These are phyloP conservation scores for Solanum tarapatanum DNA, from an alignment of 257 asterid genomes.

Conservation along the genomic window DNA sequence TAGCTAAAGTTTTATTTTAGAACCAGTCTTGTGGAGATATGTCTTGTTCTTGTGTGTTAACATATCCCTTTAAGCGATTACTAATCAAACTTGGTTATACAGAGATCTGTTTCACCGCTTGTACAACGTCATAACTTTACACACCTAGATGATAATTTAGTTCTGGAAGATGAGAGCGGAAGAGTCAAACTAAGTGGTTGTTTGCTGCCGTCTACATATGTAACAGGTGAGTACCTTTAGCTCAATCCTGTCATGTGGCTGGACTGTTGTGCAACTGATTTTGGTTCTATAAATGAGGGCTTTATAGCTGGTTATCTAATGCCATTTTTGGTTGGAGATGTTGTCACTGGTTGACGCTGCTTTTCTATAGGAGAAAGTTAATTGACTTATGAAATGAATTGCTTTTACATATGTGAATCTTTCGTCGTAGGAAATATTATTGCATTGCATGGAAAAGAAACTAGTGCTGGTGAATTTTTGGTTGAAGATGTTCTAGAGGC, in stretches of 20 bases:
- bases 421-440: conserved; percentile 51
- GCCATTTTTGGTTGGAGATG: neutral
- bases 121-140: conserved; percentile 60
- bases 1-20: neutral
- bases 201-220: conserved; percentile 57
- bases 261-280: neutral
- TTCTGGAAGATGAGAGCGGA: conserved; percentile 95
- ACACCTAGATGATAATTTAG: conserved; percentile 65
- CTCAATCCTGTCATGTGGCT: neutral
- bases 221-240: conserved; percentile 52
- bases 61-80: neutral
- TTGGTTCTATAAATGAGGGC: neutral
- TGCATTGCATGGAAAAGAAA: conserved; percentile 84
- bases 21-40: neutral
- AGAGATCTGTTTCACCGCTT: conserved; percentile 72
- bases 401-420: conserved; percentile 2
- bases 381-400: neutral
- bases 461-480: conserved; percentile 71
- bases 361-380: neutral
- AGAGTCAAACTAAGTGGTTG: conserved; percentile 75
- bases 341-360: neutral
- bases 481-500: conserved; percentile 83
- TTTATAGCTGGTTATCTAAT: neutral
- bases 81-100: conserved; percentile 12
- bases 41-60: neutral